Conservation (phyloP, 495 filamentous ascomycete genomes). For the Aspergillus egyptiacus region DNA sequence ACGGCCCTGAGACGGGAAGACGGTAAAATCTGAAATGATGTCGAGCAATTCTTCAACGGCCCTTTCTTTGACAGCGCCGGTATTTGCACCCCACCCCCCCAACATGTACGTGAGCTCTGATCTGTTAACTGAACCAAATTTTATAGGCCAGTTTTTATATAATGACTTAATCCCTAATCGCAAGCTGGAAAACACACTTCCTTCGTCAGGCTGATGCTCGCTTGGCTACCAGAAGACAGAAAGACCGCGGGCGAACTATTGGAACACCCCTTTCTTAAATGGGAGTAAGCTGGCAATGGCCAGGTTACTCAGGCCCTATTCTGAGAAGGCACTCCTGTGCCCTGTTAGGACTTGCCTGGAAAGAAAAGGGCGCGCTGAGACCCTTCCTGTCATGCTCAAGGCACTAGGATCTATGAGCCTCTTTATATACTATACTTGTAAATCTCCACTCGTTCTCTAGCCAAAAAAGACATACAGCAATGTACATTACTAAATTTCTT, state of each 20-base stretch:
- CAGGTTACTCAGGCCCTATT: too few relatives aligned
- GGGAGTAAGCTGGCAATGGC: too few relatives aligned
- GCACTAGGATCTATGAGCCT: too few relatives aligned
- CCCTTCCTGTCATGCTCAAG: too few relatives aligned
- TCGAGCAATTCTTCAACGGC: conserved; percentile 17
- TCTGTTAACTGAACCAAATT: not conserved
- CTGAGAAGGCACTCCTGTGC: too few relatives aligned
- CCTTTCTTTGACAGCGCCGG: conserved; percentile 21
- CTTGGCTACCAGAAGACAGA: conserved; percentile 6
- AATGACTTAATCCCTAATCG: conserved; percentile 19
- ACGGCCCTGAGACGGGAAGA: conserved; percentile 8
- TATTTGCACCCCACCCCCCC: conserved; percentile 4
- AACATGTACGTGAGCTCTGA: not conserved
- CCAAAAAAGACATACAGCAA: too few relatives aligned
- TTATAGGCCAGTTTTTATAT: conserved; percentile 18
- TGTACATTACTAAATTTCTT: too few relatives aligned
- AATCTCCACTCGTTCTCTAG: too few relatives aligned
- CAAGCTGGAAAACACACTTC: conserved; percentile 12
- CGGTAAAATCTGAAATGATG: conserved; percentile 13
- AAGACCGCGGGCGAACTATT: conserved; percentile 6
- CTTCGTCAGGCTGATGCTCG: conserved; percentile 20
- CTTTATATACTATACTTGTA: too few relatives aligned
- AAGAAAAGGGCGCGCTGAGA: too few relatives aligned
- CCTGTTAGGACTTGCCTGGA: too few relatives aligned
- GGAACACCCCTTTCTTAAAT: conserved; percentile 8